These are phyloP conservation scores for Cordyceps farinosa DNA, from an alignment of 2,329 filamentous ascomycete genomes.

Conservation along the genomic window DNA sequence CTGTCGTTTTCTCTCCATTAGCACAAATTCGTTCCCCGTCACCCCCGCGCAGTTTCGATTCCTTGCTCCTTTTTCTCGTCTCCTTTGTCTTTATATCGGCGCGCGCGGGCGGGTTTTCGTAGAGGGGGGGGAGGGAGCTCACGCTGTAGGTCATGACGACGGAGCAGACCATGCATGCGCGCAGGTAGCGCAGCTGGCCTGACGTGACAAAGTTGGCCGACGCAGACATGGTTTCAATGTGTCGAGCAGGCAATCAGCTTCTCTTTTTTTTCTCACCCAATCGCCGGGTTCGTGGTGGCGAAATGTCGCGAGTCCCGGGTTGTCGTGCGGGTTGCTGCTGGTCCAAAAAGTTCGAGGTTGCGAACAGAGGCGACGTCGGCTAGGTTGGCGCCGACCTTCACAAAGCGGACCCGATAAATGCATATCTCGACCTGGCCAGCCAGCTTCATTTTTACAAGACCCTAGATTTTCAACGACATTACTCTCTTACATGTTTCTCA, in stretches of 20 bases:
- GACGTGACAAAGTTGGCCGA: conserved; percentile 64
- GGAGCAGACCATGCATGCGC: conserved; percentile 98
- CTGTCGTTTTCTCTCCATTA: conserved; percentile 38
- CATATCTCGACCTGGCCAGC: neutral
- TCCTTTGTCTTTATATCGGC: no score
- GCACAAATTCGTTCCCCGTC: neutral
- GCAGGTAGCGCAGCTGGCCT: conserved; percentile 76
- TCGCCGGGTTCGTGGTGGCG: neutral
- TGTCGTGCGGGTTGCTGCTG: neutral
- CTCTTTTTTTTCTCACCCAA: neutral
- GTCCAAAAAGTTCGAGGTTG: neutral
- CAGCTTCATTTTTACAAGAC: neutral
- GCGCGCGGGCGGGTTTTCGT: neutral
- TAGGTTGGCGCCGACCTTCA: neutral
- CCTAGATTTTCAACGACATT: neutral
- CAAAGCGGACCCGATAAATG: conserved; percentile 15
- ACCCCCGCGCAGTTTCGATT: no score
- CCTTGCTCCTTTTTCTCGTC: neutral
- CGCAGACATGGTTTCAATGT: conserved; percentile 34
- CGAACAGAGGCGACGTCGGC: neutral
- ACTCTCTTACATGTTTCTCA: neutral
- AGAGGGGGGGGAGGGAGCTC: conserved; percentile 30
- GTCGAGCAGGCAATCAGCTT: neutral
- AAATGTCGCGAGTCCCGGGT: neutral
- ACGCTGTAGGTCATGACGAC: conserved; percentile 81